Conservation (phyloP, 1,284 basidiomycete species). For the Ceratobasidium sp. region DNA sequence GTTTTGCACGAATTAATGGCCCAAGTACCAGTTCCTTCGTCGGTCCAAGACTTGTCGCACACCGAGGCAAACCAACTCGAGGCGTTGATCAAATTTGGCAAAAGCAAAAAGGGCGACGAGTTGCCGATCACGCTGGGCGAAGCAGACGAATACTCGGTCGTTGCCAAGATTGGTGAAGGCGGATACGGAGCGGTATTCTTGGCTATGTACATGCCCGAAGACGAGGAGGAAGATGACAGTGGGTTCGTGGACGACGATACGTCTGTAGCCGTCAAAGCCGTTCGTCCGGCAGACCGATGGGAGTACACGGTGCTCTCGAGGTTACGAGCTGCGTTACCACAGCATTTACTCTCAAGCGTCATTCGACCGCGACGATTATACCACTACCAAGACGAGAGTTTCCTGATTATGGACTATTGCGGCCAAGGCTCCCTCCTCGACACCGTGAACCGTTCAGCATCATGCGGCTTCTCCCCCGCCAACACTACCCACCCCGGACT, state of each 20-base stretch:
- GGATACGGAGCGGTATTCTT: constrained; percentile 95
- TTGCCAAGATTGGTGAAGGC: constrained; percentile 92
- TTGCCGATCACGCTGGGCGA: constrained; percentile 58
- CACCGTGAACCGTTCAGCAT: constrained; percentile 82
- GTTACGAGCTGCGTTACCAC: constrained; percentile 70
- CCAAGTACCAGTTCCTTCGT: constrained; percentile 66
- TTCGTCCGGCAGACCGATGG: constrained; percentile 88
- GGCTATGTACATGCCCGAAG: constrained; percentile 59
- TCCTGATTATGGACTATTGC: constrained; percentile 86
- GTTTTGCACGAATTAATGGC: constrained; percentile 71
- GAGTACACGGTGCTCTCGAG: constrained; percentile 88
- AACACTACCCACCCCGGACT: constrained; percentile 55
- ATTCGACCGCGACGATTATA: constrained; percentile 77
- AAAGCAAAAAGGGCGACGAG: constrained; percentile 51
- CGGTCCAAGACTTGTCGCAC: constrained; percentile 68
- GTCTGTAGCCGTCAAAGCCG: constrained; percentile 88
- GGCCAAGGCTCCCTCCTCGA: constrained; percentile 92
- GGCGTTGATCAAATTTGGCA: constrained; percentile 58
- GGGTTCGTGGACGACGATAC: constrained; percentile 61
- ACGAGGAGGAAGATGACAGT: constrained; percentile 64
- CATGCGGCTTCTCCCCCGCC: constrained; percentile 65
- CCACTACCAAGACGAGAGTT: constrained; percentile 86
- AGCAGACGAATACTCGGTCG: constrained; percentile 66
- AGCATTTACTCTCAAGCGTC: constrained; percentile 60
- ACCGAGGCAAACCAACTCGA: constrained; percentile 66